Percentiles rank a stretch among this genome's conserved stretches.
Conservation (phyloP, 345 rosid genomes). For the Dimocarpus longan region DNA sequence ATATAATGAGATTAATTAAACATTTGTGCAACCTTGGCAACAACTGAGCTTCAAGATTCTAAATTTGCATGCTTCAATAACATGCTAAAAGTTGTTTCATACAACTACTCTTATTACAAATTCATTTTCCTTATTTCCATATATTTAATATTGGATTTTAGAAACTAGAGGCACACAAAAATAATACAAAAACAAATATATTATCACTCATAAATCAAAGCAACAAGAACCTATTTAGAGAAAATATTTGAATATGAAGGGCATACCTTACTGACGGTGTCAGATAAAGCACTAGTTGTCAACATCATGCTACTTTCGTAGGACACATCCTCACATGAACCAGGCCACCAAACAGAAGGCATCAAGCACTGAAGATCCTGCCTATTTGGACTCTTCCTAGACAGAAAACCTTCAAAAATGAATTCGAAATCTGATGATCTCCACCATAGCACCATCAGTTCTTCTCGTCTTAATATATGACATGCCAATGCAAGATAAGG, state of each 20-base stretch:
- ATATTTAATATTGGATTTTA: not conserved
- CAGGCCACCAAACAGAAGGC: slow-evolving; percentile 99
- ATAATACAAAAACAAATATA: not conserved
- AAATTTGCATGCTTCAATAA: not conserved
- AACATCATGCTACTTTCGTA: slow-evolving; percentile 79
- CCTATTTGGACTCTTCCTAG: slow-evolving; percentile 70
- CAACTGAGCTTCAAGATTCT: not conserved
- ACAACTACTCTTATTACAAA: not conserved
- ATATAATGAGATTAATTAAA: not conserved
- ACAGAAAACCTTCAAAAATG: slow-evolving; percentile 84
- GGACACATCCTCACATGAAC: slow-evolving; percentile 81
- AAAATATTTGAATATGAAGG: not conserved
- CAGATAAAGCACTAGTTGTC: slow-evolving; percentile 74
- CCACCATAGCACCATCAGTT: slow-evolving; percentile 89
- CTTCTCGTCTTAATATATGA: slow-evolving; percentile 73
- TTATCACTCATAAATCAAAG: not conserved
- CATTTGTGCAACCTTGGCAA: not conserved
- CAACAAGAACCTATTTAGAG: not conserved
- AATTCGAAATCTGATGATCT: slow-evolving; percentile 68
- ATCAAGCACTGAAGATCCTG: slow-evolving; percentile 85
- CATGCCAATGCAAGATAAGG: slow-evolving; percentile 84
- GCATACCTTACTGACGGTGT: slow-evolving; percentile 75
- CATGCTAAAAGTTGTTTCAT: not conserved
- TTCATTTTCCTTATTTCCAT: not conserved
- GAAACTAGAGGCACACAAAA: slow-evolving; percentile 6